Conservation (phyloP, 345 rosid genomes). For the Kandelia obovata region DNA sequence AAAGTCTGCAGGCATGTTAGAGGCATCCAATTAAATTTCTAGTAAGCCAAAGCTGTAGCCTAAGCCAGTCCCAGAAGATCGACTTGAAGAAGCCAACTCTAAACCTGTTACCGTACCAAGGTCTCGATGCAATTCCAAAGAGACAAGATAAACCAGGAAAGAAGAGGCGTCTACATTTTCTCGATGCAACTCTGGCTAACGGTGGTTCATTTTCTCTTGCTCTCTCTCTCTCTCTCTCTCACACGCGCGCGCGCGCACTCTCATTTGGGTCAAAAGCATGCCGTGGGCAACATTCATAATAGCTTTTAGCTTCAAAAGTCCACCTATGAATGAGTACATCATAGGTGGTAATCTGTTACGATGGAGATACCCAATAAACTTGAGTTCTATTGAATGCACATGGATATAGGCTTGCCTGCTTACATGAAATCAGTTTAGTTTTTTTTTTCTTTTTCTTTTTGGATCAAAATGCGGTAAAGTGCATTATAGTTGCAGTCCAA, state of each 20-base stretch:
- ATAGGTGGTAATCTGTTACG: too few species aligned
- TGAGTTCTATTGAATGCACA: background rate
- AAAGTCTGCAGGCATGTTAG: too few species aligned
- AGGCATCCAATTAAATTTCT: slow-evolving; percentile 2
- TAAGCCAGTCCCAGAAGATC: slow-evolving; percentile 45
- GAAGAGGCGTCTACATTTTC: too few species aligned
- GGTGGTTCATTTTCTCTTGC: slow-evolving; percentile 40
- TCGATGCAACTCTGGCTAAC: slow-evolving; percentile 66
- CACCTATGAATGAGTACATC: background rate
- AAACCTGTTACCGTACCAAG: slow-evolving; percentile 44
- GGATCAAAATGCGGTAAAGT: too few species aligned
- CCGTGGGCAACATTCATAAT: background rate
- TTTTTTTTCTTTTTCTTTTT: too few species aligned
- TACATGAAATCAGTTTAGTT: background rate
- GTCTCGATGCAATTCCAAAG: slow-evolving; percentile 85
- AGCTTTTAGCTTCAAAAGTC: background rate
- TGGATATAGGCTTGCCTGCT: background rate
- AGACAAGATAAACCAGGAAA: slow-evolving; percentile 52
- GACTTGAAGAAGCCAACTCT: slow-evolving; percentile 49
- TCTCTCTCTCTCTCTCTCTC: background rate
- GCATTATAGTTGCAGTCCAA: too few species aligned
- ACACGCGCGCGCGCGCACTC: too few species aligned
- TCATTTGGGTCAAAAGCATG: background rate
- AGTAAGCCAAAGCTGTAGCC: slow-evolving; percentile 56
- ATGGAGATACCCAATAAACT: too few species aligned